Evolutionary conservation across 2,329 filamentous ascomycete genomes (phyloP).

Genomic region (Emergomyces pasteurianus): DNA sequence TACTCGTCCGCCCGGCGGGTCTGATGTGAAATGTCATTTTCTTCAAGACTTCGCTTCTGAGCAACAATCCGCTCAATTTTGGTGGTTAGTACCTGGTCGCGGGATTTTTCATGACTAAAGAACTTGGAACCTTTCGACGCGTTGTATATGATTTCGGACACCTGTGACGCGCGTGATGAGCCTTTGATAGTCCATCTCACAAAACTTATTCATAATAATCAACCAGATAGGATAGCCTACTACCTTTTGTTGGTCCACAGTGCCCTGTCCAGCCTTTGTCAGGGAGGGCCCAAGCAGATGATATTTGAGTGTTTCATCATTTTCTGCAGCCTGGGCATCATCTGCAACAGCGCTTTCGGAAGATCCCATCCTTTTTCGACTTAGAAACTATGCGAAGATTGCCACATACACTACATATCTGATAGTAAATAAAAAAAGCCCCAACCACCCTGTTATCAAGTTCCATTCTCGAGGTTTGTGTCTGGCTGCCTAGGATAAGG

Average conservation of each 20-base stretch:
- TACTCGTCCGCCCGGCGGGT: conserved; percentile 67
- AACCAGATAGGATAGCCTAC: conserved; percentile 5
- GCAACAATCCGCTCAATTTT: conserved; percentile 73
- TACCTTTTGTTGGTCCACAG: conserved; percentile 82
- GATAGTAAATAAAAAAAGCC: background rate
- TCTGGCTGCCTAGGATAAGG: too few species aligned
- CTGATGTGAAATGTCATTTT: conserved; percentile 60
- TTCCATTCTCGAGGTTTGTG: too few species aligned
- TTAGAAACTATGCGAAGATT: background rate
- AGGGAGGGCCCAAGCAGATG: conserved; percentile 79
- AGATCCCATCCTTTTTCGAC: conserved; percentile 2
- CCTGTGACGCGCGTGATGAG: conserved; percentile 35
- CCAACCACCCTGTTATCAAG: background rate
- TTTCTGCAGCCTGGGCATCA: background rate
- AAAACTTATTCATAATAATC: background rate
- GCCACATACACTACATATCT: background rate
- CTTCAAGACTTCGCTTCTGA: conserved; percentile 64
- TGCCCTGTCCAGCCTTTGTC: conserved; percentile 85
- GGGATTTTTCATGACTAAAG: conserved; percentile 79
- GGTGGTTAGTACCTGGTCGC: conserved; percentile 68
- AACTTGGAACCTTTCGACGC: conserved; percentile 93
- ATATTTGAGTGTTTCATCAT: conserved; percentile 67
- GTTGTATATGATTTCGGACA: conserved; percentile 94
- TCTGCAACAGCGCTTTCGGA: background rate
- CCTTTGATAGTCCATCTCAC: background rate